phyloP scores from a whole-genome alignment of 148 eudicot species.

The Pharnaceum exiguum region DNA sequence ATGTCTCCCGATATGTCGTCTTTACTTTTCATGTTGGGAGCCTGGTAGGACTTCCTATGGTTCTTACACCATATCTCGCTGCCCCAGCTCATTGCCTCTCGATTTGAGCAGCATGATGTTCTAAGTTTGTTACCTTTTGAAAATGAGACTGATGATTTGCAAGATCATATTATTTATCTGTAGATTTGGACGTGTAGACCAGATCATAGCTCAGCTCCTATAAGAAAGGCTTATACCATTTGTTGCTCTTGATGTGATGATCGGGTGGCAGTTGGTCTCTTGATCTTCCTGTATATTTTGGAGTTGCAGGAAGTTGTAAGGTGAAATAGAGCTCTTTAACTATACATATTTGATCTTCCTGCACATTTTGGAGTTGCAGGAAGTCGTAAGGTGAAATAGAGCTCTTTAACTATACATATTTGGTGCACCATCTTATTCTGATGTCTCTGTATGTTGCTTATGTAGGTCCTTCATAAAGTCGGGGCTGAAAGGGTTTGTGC shows the following conservation, averaged over 20 bases:
- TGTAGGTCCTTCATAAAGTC: constrained; percentile 90
- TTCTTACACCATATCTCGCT: constrained; percentile 91
- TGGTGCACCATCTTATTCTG: constrained; percentile 12
- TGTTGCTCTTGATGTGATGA: constrained; percentile 99
- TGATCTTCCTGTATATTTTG: constrained; percentile 97
- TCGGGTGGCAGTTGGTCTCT: constrained; percentile 91
- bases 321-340: constrained; percentile 34
- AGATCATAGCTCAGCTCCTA: constrained; percentile 98
- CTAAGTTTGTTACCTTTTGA: constrained; percentile 88
- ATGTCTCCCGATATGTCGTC: constrained; percentile 91
- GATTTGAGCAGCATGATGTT: constrained; percentile 92
- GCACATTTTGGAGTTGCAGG: constrained; percentile 82
- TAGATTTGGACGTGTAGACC: constrained; percentile 99
- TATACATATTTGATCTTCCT: constrained; percentile 3
- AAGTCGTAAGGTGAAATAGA: constrained; percentile 86
- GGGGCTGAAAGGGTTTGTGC: constrained; percentile 98
- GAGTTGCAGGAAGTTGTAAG: constrained; percentile 99
- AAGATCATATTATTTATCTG: constrained; percentile 94
- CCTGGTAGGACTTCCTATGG: constrained; percentile 98
- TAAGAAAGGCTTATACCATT: constrained; percentile 94
- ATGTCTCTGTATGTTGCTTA: constrained; percentile 17
- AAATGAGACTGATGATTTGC: constrained; percentile 99
- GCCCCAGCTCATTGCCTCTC: constrained; percentile 97
- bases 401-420: constrained; percentile 9
- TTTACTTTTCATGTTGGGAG: constrained; percentile 83